Percentiles rank a stretch among this genome's conserved stretches.
These are phyloP conservation scores for Albophoma yamanashiensis DNA, from an alignment of 2,329 filamentous ascomycete species.

Conservation along the genomic window DNA sequence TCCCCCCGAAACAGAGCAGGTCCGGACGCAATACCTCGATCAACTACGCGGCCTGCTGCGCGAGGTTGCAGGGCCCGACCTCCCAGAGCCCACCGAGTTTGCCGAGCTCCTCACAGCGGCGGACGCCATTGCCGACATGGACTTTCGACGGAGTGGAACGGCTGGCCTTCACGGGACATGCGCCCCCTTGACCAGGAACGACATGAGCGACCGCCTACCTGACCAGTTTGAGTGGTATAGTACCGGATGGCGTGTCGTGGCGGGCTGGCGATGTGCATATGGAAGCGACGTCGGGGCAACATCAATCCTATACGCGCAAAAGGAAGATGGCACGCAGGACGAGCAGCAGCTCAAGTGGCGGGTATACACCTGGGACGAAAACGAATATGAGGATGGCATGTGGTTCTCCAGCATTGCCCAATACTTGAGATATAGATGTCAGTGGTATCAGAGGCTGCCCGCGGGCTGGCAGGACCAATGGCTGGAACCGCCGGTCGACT, in stretches of 20 bases:
- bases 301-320: not conserved
- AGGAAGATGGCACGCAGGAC: not conserved
- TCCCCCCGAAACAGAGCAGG: not conserved
- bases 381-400: not conserved
- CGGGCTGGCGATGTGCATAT: not conserved
- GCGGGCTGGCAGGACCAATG: not conserved
- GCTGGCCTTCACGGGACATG: not conserved
- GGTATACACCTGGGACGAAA: not conserved
- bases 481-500: not conserved
- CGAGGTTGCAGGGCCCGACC: not conserved
- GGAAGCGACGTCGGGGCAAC: not conserved
- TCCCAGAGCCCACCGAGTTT: not conserved
- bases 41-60: not conserved
- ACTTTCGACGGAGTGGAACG: not conserved
- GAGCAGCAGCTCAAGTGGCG: not conserved
- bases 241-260: not conserved
- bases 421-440: not conserved
- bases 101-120: not conserved
- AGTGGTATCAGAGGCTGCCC: not conserved
- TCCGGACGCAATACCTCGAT: not conserved
- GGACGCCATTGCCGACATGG: not conserved
- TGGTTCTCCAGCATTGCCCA: not conserved
- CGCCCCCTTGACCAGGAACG: not conserved
- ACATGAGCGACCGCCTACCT: not conserved
- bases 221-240: not conserved